Percentiles rank a stretch among this genome's conserved stretches.
Evolutionary conservation across 2,329 filamentous ascomycete species (phyloP).

Genomic region (Sarocladium brachiariae): DNA sequence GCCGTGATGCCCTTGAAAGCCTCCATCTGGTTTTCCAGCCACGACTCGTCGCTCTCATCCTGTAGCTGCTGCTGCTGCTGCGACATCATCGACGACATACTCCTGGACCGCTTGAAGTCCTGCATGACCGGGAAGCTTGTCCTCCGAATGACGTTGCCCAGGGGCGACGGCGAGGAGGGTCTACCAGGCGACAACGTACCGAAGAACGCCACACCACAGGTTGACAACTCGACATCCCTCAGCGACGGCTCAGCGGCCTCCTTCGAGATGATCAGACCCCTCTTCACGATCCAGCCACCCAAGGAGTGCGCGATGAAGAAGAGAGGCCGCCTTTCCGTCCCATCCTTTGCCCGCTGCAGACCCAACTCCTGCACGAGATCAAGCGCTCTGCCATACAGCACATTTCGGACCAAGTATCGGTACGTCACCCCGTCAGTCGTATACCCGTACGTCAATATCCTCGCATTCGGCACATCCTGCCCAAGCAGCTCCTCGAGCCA

Average conservation of each 20-base stretch:
- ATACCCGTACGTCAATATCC: slow-evolving; percentile 22
- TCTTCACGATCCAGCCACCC: slow-evolving; percentile 23
- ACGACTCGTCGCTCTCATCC: slow-evolving; percentile 16
- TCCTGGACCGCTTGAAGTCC: not conserved
- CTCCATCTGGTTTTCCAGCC: slow-evolving; percentile 21
- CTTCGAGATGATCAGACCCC: slow-evolving; percentile 21
- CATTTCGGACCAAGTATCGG: slow-evolving; percentile 18
- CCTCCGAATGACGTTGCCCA: slow-evolving; percentile 19
- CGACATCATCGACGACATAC: not conserved
- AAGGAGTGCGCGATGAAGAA: slow-evolving; percentile 22
- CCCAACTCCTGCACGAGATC: slow-evolving; percentile 18
- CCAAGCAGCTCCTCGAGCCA: slow-evolving; percentile 20
- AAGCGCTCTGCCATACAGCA: slow-evolving; percentile 19
- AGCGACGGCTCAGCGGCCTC: slow-evolving; percentile 18
- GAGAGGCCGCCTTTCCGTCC: slow-evolving; percentile 16
- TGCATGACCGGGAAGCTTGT: slow-evolving; percentile 17
- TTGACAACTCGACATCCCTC: slow-evolving; percentile 19
- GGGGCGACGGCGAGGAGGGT: slow-evolving; percentile 18
- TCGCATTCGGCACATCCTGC: slow-evolving; percentile 19
- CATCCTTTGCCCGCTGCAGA: slow-evolving; percentile 15
- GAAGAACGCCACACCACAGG: slow-evolving; percentile 21
- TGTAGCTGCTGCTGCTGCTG: slow-evolving; percentile 12
- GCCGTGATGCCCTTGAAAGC: slow-evolving; percentile 20
- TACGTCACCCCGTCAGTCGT: slow-evolving; percentile 17
- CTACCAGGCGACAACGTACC: slow-evolving; percentile 19